Conservation (phyloP, 805 yeast genomes). For the Candida chauliodis region DNA sequence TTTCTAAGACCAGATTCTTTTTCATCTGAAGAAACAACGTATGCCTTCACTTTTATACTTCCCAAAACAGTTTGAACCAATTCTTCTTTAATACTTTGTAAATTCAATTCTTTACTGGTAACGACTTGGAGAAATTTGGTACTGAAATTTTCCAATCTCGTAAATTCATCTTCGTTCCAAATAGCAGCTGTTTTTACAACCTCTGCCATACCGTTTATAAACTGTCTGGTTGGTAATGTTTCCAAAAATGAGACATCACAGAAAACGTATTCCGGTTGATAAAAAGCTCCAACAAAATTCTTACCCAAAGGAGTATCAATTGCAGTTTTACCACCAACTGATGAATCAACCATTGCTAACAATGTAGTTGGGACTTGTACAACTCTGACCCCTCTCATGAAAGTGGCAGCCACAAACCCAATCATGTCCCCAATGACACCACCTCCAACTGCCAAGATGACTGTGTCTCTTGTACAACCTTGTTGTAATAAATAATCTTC, state of each 20-base stretch:
- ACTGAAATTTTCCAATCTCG: constrained; percentile 77
- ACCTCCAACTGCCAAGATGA: constrained; percentile 93
- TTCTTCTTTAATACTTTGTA: constrained; percentile 67
- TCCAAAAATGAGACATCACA: constrained; percentile 85
- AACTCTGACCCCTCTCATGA: constrained; percentile 95
- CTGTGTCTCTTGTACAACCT: constrained; percentile 95
- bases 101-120: constrained; percentile 39
- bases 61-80: constrained; percentile 77
- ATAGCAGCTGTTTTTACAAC: constrained; percentile 97
- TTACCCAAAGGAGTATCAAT: constrained; percentile 95
- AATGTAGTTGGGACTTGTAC: constrained; percentile 92
- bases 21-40: constrained; percentile 90
- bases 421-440: constrained; percentile 99
- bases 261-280: constrained; percentile 90
- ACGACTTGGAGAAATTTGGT: constrained; percentile 67
- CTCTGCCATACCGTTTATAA: constrained; percentile 97
- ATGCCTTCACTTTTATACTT: constrained; percentile 87
- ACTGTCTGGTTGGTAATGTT: constrained; percentile 88
- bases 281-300: constrained; percentile 93
- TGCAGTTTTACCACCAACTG: constrained; percentile 98
- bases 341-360: constrained; percentile 95
- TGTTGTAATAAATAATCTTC: constrained; percentile 80
- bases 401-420: constrained; percentile 98
- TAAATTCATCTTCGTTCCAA: constrained; percentile 89
- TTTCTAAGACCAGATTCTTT: constrained; percentile 94